Evolutionary conservation across 163 green algal species (phyloP), one percentile per base, ranked within the genome.

Genomic region (Chloromonas sp.): DNA sequence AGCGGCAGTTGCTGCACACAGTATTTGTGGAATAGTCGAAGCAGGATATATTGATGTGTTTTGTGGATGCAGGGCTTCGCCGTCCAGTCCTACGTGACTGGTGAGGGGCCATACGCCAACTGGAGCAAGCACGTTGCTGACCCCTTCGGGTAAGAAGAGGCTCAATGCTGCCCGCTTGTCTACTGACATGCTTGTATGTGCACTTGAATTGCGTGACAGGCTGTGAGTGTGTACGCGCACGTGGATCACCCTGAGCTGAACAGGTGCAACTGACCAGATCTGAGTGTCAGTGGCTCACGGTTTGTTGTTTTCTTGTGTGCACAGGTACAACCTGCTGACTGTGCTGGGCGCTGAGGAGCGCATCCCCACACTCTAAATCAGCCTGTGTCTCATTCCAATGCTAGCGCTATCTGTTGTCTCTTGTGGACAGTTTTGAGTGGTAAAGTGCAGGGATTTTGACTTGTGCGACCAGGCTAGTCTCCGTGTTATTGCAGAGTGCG

Each of bases 31-130:
- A 77, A n/a, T 77, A 36, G 36, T 36, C 36, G 36, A 36, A 36
- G 36, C 36, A 36, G 36, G 36, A 36, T 36, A 36, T 36, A 36
- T 36, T 36, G 36, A 36, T 36, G 36, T 36, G 36, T 36, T 36
- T 36, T 36, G 36, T 36, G 36, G 36, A 0, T 89, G 82, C 92
- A 96, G 92, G 94, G 88, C 71, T 98, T 97, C 86, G 90, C 92
- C 82, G 86, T 98, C n/a, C 95, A 98, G 92, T 90, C 87, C 57
- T 93, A 93, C 36, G 96, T 98, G 74, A 98, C 96, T 70, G 95
- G 95, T 77, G 96, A 98, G 92, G 96, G 96, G 83, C 96, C 95
- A n/a, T 98, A 98, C 87, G 93, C 95, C 89, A 98, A 98, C 95
- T 95, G 91, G 92, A 87, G 59, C 86, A 94, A 96, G 91, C 95